Percentiles rank a stretch among this genome's conserved stretches.
Conservation (phyloP, 2,329 filamentous ascomycete species). For the Lecanicillium sp. region DNA sequence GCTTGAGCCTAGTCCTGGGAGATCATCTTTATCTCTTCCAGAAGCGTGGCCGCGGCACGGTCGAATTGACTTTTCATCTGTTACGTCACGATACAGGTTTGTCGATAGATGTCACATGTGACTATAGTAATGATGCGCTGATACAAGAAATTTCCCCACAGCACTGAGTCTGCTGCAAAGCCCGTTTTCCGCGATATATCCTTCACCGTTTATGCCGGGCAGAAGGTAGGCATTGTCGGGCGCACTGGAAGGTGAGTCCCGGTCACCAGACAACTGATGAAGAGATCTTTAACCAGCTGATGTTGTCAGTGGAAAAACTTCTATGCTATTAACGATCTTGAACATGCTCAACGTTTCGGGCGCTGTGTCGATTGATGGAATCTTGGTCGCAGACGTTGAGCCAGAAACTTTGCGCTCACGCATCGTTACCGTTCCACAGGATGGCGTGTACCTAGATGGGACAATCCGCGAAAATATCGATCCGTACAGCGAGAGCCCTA, state of each 20-base stretch:
- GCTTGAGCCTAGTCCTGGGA: slow-evolving; percentile 14
- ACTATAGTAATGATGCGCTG: too few relatives aligned
- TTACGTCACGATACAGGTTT: slow-evolving; percentile 19
- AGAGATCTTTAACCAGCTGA: too few relatives aligned
- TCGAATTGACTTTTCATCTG: slow-evolving; percentile 16
- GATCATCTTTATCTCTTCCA: slow-evolving; percentile 2
- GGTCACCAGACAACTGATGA: slow-evolving; percentile 8
- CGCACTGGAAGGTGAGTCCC: slow-evolving; percentile 5
- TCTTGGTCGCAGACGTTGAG: not conserved
- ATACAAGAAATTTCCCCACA: too few relatives aligned
- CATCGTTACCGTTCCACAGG: slow-evolving; percentile 19
- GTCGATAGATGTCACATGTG: too few relatives aligned
- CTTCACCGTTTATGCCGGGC: slow-evolving; percentile 9
- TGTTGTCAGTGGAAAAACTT: slow-evolving; percentile 1
- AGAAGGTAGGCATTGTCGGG: slow-evolving; percentile 2
- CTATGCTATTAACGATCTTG: not conserved
- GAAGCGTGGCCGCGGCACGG: slow-evolving; percentile 19
- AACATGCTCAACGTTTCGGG: not conserved
- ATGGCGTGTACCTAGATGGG: slow-evolving; percentile 7
- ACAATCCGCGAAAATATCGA: slow-evolving; percentile 6
- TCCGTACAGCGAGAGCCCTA: not conserved
- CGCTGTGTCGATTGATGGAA: slow-evolving; percentile 7
- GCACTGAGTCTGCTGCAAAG: too few relatives aligned
- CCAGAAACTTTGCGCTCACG: slow-evolving; percentile 14
- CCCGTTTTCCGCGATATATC: slow-evolving; percentile 9